phyloP scores from a whole-genome alignment of 139 green algal genomes.

The Chlamydomonas sp. region DNA sequence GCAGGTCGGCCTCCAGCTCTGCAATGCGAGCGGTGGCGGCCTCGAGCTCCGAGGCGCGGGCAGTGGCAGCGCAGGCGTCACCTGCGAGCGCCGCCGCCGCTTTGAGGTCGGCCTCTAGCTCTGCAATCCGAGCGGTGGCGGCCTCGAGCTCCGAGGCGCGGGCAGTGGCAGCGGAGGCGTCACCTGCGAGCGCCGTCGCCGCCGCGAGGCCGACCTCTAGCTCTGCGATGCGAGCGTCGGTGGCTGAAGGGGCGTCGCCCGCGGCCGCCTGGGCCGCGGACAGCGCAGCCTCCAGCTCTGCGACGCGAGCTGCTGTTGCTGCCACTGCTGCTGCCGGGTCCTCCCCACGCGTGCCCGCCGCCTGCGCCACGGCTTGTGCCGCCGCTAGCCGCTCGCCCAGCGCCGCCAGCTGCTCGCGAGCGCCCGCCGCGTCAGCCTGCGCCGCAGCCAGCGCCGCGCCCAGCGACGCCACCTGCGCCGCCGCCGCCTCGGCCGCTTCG shows the following conservation, averaged over 20 bases:
- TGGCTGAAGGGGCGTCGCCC: background rate
- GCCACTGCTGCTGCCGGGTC: too few species aligned
- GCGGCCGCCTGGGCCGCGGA: background rate
- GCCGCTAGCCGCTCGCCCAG: too few species aligned
- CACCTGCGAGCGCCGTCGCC: too few species aligned
- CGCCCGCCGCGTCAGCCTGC: too few species aligned
- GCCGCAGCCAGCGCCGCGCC: too few species aligned
- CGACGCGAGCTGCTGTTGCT: too few species aligned
- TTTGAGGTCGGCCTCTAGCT: slow-evolving; percentile 5
- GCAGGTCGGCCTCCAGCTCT: background rate
- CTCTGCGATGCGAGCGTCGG: background rate
- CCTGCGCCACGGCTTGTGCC: too few species aligned
- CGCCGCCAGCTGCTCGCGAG: too few species aligned
- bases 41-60: background rate
- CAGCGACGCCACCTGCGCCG: too few species aligned
- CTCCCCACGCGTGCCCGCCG: too few species aligned
- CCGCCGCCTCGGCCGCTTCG: too few species aligned
- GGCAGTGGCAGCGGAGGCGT: too few species aligned
- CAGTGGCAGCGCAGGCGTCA: slow-evolving; percentile 4
- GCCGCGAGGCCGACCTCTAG: background rate
- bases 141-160: background rate
- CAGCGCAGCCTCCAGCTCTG: background rate
- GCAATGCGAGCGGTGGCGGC: background rate
- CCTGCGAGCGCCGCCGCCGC: background rate
- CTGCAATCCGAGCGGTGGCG: background rate